These are phyloP conservation scores for Globisporangium canariense DNA, from an alignment of 352 stramenopile species.

Conservation along the genomic window DNA sequence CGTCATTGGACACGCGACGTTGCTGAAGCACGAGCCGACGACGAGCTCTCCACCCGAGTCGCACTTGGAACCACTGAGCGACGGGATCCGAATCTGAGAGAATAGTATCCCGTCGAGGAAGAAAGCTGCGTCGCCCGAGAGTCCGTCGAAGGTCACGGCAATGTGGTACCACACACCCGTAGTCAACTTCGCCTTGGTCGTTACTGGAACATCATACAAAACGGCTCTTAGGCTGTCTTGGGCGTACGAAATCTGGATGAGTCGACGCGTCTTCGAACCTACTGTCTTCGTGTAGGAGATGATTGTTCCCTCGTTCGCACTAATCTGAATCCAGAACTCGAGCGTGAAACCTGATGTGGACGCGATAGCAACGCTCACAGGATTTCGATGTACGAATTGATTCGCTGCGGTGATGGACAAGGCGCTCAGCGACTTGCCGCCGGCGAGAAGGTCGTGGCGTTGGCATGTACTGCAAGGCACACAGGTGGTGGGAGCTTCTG, in stretches of 20 bases:
- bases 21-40: slow-evolving; percentile 40
- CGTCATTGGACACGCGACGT: slow-evolving; percentile 27
- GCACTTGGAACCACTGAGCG: slow-evolving; percentile 5
- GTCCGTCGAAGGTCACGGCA: slow-evolving; percentile 4
- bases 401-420: slow-evolving; percentile 2
- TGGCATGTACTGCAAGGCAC: slow-evolving; percentile 10
- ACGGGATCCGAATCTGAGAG: slow-evolving; percentile 4
- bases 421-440: slow-evolving; percentile 2
- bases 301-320: slow-evolving; percentile 21
- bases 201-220: slow-evolving; percentile 7
- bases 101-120: slow-evolving; percentile 3
- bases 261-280: slow-evolving; percentile 14
- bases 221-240: background rate
- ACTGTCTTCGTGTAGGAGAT: slow-evolving; percentile 24
- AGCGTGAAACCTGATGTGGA: slow-evolving; percentile 16
- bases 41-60: slow-evolving; percentile 21
- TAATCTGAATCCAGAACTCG: slow-evolving; percentile 25
- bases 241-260: slow-evolving; percentile 10
- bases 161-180: slow-evolving; percentile 9
- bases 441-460: background rate
- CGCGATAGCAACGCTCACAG: background rate
- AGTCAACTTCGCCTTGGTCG: slow-evolving; percentile 3
- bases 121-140: background rate
- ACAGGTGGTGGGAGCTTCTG: background rate
- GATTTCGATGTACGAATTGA: slow-evolving; percentile 1